These are phyloP conservation scores for Corymbia calophylla DNA, from an alignment of 441 rosid genomes.

Conservation along the genomic window DNA sequence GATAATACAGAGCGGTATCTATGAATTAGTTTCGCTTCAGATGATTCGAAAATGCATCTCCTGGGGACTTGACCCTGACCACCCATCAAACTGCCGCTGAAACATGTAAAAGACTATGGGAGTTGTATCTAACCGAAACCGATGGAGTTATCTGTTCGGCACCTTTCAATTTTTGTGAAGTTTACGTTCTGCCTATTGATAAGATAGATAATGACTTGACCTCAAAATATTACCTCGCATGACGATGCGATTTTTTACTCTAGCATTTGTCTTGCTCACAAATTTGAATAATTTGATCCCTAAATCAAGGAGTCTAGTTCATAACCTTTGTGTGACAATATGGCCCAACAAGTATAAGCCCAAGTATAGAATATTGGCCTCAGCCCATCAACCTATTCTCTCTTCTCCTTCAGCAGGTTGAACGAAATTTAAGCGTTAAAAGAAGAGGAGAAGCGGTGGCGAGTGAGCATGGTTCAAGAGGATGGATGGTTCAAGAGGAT, in stretches of 20 bases:
- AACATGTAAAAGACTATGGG: neutral
- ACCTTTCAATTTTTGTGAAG: neutral
- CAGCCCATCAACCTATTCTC: too few relatives aligned
- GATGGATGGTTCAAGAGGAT: too few relatives aligned
- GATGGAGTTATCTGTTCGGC: neutral
- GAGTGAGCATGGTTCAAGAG: too few relatives aligned
- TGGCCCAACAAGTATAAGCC: too few relatives aligned
- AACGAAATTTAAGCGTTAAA: too few relatives aligned
- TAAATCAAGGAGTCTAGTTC: neutral
- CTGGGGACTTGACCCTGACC: neutral
- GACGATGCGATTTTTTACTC: neutral
- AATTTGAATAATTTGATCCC: neutral
- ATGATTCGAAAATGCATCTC: neutral
- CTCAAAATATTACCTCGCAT: neutral
- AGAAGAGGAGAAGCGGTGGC: too few relatives aligned
- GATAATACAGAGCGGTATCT: neutral
- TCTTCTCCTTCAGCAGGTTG: too few relatives aligned
- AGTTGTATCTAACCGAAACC: neutral
- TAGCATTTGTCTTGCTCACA: neutral
- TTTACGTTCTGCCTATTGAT: neutral
- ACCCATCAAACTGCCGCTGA: neutral
- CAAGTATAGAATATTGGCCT: too few relatives aligned
- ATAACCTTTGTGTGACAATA: neutral
- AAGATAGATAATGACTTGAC: neutral
- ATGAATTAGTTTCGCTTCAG: neutral